These are phyloP conservation scores for Ophiocordyceps sinensis DNA, from an alignment of 2,329 filamentous ascomycete species.

Conservation along the genomic window DNA sequence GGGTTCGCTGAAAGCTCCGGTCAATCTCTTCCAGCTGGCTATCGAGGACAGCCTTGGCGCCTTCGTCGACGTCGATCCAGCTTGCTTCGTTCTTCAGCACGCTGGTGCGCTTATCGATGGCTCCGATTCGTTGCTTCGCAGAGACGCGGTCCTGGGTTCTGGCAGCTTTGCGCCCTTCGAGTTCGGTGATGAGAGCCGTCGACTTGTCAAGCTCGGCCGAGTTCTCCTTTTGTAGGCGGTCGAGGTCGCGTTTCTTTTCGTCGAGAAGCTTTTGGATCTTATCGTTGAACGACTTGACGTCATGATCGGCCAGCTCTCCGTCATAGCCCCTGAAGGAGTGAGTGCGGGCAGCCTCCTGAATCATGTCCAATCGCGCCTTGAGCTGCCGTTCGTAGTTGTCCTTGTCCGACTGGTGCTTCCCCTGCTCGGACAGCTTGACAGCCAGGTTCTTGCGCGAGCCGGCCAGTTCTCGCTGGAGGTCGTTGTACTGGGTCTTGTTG, in stretches of 20 bases:
- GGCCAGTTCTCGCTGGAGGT: slow-evolving; percentile 40
- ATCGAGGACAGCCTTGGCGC: slow-evolving; percentile 63
- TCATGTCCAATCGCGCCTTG: slow-evolving; percentile 52
- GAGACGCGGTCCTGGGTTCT: slow-evolving; percentile 60
- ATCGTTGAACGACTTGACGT: slow-evolving; percentile 64
- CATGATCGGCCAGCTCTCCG: slow-evolving; percentile 56
- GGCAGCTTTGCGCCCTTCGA: slow-evolving; percentile 60
- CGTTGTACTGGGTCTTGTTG: slow-evolving; percentile 48
- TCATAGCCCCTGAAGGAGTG: slow-evolving; percentile 81
- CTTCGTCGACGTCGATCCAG: slow-evolving; percentile 73
- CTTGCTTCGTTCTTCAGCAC: slow-evolving; percentile 54
- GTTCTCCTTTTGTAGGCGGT: slow-evolving; percentile 58
- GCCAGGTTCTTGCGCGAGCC: slow-evolving; percentile 31
- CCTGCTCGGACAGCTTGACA: slow-evolving; percentile 47
- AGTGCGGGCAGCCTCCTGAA: slow-evolving; percentile 61
- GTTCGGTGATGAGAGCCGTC: slow-evolving; percentile 55
- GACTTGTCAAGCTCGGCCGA: slow-evolving; percentile 60
- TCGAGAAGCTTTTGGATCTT: slow-evolving; percentile 58
- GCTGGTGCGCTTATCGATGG: slow-evolving; percentile 57
- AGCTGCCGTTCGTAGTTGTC: slow-evolving; percentile 75
- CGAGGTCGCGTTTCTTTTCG: slow-evolving; percentile 68
- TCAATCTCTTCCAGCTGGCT: slow-evolving; percentile 58
- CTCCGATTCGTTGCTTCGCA: slow-evolving; percentile 55
- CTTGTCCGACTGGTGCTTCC: slow-evolving; percentile 73
- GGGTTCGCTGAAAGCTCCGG: slow-evolving; percentile 43